Percentiles rank a stretch among this genome's conserved stretches.
These are phyloP conservation scores for Podosphaera xanthii DNA, from an alignment of 2,329 filamentous ascomycete species.

Conservation along the genomic window DNA sequence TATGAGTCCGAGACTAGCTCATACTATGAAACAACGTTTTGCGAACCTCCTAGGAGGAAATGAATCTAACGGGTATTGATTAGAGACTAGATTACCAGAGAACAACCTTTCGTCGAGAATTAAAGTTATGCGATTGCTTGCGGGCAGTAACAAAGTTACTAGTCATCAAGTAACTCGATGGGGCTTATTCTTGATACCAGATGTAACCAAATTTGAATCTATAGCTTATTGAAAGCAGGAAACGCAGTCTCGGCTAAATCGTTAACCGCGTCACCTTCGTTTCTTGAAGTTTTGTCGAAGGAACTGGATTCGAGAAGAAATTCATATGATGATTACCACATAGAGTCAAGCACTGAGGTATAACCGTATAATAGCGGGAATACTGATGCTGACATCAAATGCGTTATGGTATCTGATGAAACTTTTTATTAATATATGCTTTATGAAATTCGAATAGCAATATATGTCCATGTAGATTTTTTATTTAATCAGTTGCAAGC, in stretches of 20 bases:
- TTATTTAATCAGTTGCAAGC: too few relatives aligned
- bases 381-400: conserved; percentile 23
- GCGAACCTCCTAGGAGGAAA: background rate
- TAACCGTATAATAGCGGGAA: conserved; percentile 18
- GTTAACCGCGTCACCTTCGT: background rate
- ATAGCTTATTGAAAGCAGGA: conserved; percentile 31
- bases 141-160: conserved; percentile 10
- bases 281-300: conserved; percentile 42
- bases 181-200: conserved; percentile 99
- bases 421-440: background rate
- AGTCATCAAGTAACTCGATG: conserved; percentile 77
- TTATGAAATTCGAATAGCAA: background rate
- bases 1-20: conserved; percentile 50
- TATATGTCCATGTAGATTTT: background rate
- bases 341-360: conserved; percentile 98
- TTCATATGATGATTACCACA: conserved; percentile 76
- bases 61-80: background rate
- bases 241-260: conserved; percentile 6
- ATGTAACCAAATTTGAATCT: conserved; percentile 32
- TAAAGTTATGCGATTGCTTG: conserved; percentile 97
- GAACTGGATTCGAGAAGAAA: conserved; percentile 30
- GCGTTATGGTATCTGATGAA: conserved; percentile 28
- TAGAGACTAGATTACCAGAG: too few relatives aligned
- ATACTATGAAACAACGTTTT: background rate
- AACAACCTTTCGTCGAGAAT: conserved; percentile 61